phyloP scores from a whole-genome alignment of 2,329 filamentous ascomycete species.

The Epichloe sibirici region DNA sequence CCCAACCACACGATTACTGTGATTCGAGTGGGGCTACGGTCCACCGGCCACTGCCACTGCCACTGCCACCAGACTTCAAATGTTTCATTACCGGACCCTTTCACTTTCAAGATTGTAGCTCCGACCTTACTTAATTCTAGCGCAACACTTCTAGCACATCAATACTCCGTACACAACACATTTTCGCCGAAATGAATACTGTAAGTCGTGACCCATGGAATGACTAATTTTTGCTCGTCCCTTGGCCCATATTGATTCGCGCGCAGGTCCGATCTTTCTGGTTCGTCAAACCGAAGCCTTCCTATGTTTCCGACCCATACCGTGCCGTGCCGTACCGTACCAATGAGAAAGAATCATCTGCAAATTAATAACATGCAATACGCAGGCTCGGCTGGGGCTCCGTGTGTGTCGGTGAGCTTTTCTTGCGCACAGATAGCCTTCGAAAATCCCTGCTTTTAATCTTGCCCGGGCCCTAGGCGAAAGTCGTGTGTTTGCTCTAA shows the following conservation, averaged over 20 bases:
- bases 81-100: neutral
- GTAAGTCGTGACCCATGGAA: slow-evolving; percentile 24
- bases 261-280: slow-evolving; percentile 52
- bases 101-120: neutral
- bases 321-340: neutral
- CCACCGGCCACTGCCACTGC: neutral
- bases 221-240: neutral
- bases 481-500: neutral
- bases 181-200: slow-evolving; percentile 38
- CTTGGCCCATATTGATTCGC: slow-evolving; percentile 3
- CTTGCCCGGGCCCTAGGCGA: too few relatives aligned
- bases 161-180: neutral
- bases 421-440: neutral
- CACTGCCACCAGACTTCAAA: neutral
- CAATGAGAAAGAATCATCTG: neutral
- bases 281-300: slow-evolving; percentile 26
- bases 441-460: too few relatives aligned
- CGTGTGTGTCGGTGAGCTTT: slow-evolving; percentile 61
- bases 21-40: neutral
- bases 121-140: neutral
- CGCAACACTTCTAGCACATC: neutral
- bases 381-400: slow-evolving; percentile 85
- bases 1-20: too few relatives aligned
- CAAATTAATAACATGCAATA: slow-evolving; percentile 1
- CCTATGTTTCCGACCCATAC: neutral